phyloP scores from a whole-genome alignment of 225 moss, liverwort and hornwort species.

The Physcomitrellopsis africana region DNA sequence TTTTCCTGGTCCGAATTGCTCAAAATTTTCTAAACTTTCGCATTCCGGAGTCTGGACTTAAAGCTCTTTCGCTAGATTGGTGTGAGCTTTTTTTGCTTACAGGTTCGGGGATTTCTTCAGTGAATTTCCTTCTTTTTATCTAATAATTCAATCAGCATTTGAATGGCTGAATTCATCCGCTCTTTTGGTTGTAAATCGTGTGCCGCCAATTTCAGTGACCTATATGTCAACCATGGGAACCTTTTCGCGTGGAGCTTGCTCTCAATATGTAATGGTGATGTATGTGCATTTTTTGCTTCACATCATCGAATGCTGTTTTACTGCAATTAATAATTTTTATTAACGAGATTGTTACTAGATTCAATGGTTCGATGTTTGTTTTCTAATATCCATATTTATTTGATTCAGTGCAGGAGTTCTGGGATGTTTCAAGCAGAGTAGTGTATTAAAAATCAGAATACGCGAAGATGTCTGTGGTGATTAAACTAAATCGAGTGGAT shows the following conservation, averaged over 20 bases:
- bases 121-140: neutral
- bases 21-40: neutral
- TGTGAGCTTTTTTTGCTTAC: neutral
- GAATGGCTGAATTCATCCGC: neutral
- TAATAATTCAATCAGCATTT: neutral
- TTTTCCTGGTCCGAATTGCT: neutral
- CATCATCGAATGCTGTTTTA: too few species aligned
- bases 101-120: neutral
- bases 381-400: neutral
- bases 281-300: neutral
- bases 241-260: neutral
- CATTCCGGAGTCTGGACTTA: neutral
- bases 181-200: neutral
- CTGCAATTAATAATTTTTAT: neutral
- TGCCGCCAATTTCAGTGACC: conserved; percentile 7
- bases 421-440: neutral
- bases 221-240: conserved; percentile 12
- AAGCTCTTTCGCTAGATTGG: neutral
- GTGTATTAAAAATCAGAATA: conserved; percentile 10
- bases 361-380: neutral
- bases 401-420: conserved; percentile 15
- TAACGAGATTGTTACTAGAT: neutral
- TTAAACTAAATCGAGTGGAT: conserved; percentile 49
- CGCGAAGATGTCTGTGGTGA: conserved; percentile 41
- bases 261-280: neutral